Evolutionary conservation across 768 basidiomycete species (phyloP).

Genomic region (Phlebiopsis gigantea): DNA sequence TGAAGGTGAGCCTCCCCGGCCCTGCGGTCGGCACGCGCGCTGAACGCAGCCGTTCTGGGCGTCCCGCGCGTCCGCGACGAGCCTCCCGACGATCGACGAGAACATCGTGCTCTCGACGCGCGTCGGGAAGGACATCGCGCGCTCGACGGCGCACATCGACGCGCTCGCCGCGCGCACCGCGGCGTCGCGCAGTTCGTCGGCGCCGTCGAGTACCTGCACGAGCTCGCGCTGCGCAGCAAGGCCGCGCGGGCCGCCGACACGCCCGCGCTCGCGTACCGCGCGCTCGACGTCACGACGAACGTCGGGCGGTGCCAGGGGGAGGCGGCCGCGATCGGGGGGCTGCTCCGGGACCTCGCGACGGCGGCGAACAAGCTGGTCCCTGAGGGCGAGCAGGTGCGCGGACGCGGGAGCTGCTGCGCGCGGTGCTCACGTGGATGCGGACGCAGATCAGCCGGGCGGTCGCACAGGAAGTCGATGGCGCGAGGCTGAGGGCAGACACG

Average conservation of each 20-base stretch:
- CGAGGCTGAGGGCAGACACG: not conserved
- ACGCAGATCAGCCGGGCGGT: not conserved
- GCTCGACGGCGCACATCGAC: not conserved
- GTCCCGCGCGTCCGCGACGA: not conserved
- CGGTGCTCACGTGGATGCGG: not conserved
- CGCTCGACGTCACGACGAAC: not conserved
- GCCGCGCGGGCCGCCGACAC: not conserved
- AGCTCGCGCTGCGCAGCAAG: not conserved
- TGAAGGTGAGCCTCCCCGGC: not conserved
- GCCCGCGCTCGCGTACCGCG: not conserved
- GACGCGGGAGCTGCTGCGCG: not conserved
- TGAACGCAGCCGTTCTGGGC: slow-evolving; percentile 5
- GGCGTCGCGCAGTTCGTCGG: not conserved
- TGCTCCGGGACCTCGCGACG: not conserved
- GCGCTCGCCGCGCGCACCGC: not conserved
- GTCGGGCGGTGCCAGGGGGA: slow-evolving; percentile 2
- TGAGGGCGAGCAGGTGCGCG: not conserved
- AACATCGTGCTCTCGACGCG: not conserved
- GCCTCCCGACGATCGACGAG: not conserved
- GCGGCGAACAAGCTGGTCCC: not conserved
- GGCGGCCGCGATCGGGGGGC: not conserved
- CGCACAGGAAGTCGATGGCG: not conserved
- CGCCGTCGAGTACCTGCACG: slow-evolving; percentile 1
- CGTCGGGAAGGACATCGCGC: not conserved
- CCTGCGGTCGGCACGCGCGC: not conserved